Conservation (phyloP, 2,329 filamentous ascomycete genomes). For the Beauveria scarabaeidicola region DNA sequence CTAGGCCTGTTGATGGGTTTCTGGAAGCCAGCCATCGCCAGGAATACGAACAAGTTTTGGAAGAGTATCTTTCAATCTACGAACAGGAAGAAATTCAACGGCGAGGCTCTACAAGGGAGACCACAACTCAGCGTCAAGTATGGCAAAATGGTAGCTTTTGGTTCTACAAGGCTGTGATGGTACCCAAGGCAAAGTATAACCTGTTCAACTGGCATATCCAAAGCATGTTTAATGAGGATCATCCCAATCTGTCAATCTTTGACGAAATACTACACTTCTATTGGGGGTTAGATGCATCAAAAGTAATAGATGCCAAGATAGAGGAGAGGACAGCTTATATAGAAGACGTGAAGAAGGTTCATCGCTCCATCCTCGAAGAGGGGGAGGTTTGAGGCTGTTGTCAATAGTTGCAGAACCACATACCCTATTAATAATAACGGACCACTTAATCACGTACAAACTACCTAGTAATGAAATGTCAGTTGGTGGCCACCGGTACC, state of each 20-base stretch:
- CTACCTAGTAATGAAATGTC: no score
- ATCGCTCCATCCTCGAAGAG: no score
- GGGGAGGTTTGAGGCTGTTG: no score
- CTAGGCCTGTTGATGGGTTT: conserved; percentile 8
- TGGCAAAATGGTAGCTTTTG: conserved; percentile 11
- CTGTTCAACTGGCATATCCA: conserved; percentile 12
- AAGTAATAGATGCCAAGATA: no score
- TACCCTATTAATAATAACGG: no score
- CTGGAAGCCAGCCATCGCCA: background rate
- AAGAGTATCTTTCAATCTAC: conserved; percentile 12
- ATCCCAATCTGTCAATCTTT: conserved; percentile 9
- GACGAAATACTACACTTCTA: background rate
- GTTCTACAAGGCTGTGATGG: background rate
- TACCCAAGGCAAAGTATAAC: no score
- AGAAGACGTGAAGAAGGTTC: no score
- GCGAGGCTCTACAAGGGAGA: background rate
- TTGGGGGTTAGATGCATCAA: no score
- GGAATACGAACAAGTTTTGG: background rate
- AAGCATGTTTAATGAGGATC: conserved; percentile 14
- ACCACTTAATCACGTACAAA: no score
- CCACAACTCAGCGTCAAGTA: background rate
- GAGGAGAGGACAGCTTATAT: no score
- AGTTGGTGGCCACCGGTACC: no score
- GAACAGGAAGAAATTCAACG: conserved; percentile 11
- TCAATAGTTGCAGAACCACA: no score